A percentile compares a stretch with the other conserved stretches of the same genome.
These are phyloP conservation scores for Chaetomium strumarium DNA, from an alignment of 2,329 filamentous ascomycete species.

Conservation along the genomic window DNA sequence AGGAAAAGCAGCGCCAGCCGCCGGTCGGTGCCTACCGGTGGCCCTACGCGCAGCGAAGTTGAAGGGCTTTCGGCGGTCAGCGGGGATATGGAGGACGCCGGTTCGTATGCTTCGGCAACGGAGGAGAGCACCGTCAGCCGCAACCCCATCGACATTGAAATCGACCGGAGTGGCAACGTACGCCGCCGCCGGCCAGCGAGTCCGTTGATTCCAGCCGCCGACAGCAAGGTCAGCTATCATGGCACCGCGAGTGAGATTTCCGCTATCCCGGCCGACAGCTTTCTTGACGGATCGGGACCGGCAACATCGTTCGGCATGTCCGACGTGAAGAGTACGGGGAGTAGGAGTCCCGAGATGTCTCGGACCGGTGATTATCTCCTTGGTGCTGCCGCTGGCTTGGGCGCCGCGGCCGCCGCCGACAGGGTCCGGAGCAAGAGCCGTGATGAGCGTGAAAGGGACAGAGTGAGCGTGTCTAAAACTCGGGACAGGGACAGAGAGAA, in stretches of 20 bases:
- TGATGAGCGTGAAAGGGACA: conserved; percentile 36
- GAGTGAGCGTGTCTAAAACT: conserved; percentile 26
- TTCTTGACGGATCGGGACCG: conserved; percentile 52
- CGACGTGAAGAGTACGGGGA: conserved; percentile 33
- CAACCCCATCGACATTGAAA: conserved; percentile 84
- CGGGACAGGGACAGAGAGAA: conserved; percentile 32
- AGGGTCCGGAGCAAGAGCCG: conserved; percentile 43
- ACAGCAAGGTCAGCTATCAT: conserved; percentile 52
- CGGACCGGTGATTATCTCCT: conserved; percentile 35
- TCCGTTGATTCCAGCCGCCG: conserved; percentile 55
- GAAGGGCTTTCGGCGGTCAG: conserved; percentile 34
- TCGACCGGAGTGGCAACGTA: conserved; percentile 53
- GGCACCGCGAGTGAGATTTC: conserved; percentile 80
- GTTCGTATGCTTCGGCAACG: conserved; percentile 70
- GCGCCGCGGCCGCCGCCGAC: conserved; percentile 36
- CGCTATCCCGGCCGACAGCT: conserved; percentile 59
- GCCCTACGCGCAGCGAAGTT: conserved; percentile 55
- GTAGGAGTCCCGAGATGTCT: conserved; percentile 40
- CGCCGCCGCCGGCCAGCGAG: conserved; percentile 60
- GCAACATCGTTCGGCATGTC: conserved; percentile 30
- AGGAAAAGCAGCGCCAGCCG: conserved; percentile 58
- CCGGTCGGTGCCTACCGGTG: conserved; percentile 36
- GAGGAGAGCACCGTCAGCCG: conserved; percentile 72
- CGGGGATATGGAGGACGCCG: conserved; percentile 50
- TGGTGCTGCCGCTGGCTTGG: conserved; percentile 34